Base-by-base conservation (phyloP, 129 eudicot species). In the Lonicera japonica region DNA sequence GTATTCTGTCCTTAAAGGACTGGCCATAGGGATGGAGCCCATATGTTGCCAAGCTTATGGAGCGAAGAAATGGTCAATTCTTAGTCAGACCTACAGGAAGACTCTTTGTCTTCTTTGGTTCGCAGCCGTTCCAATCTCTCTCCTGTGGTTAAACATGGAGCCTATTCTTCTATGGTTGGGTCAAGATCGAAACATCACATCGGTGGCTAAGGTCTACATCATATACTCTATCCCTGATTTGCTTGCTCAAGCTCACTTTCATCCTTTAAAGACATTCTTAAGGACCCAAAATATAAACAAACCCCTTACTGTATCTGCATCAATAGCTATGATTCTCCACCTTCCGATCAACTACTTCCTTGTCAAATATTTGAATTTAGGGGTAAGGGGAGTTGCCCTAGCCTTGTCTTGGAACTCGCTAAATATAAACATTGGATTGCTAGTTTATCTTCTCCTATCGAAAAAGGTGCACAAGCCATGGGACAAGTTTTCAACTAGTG, bases 31-130 rank as follows among this genome's bases (percentile, higher is more conserved):
- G 16, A 80, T 80, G 86, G 86, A 80, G 23, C 79, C 86, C 25
- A 74, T 76, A 58, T 72, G 86, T 21, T 73, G 68, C 22, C 82
- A 80, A 69, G 86, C 86, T 29, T 80, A 67, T 48, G 82, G 86
- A 43, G 82, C 82, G 16, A 70, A 69, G 25, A 60, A 52, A 52
- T 67, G 60, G 74, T 52, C 22, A 36, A 63, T 76, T 56, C 50
- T 76, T 0, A 50, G 60, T 29, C 56, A 72, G 25, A 68, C 79
- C 59, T 80, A 63, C 67, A 67, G 57, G 25, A 74, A 65, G 45
- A 75, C 86, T 13, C 65, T 71, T 29, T 48, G 45, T 21, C 70
- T 75, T 21, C 79, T 75, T 56, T 47, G 63, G 18, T 19, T 70
- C 46, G 60, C 63, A n/a, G 61, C 76, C 51, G 19, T 80, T 59